A percentile compares a stretch with the other conserved stretches of the same genome.
Evolutionary conservation across 306 rosid genomes (phyloP).

Genomic region (Acacia confusa): DNA sequence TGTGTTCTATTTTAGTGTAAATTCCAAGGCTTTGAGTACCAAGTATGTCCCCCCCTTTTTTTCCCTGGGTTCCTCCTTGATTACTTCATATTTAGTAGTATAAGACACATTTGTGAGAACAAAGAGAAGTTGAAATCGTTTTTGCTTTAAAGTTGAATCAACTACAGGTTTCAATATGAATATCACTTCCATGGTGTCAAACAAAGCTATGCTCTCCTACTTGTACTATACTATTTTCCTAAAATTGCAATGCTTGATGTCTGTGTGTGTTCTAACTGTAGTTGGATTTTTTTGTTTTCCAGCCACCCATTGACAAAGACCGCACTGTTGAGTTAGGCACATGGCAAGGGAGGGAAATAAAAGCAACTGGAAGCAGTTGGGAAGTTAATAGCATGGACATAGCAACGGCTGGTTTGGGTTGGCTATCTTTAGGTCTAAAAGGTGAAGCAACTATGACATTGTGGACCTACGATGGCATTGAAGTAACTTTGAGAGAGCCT

Average conservation of each 20-base stretch:
- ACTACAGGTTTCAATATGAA: neutral
- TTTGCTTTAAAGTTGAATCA: neutral
- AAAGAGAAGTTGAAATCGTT: neutral
- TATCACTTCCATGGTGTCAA: neutral
- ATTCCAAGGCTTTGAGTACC: neutral
- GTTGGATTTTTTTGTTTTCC: neutral
- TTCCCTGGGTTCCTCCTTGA: neutral
- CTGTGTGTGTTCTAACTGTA: neutral
- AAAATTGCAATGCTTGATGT: neutral
- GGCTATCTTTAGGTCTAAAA: constrained; percentile 83
- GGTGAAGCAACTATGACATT: constrained; percentile 83
- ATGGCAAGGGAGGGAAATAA: constrained; percentile 72
- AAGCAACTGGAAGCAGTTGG: constrained; percentile 82
- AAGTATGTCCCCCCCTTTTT: neutral
- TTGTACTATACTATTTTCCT: neutral
- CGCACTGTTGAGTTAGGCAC: constrained; percentile 61
- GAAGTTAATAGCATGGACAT: constrained; percentile 79
- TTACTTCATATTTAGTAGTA: neutral
- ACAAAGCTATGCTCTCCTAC: neutral
- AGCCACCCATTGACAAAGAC: constrained; percentile 77
- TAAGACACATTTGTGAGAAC: neutral
- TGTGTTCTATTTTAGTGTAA: neutral
- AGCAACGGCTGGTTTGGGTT: constrained; percentile 79
- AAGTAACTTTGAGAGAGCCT: constrained; percentile 77
- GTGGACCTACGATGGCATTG: constrained; percentile 75